These are phyloP conservation scores for Ophiostoma quercus DNA, from an alignment of 2,329 filamentous ascomycete genomes.

Conservation along the genomic window DNA sequence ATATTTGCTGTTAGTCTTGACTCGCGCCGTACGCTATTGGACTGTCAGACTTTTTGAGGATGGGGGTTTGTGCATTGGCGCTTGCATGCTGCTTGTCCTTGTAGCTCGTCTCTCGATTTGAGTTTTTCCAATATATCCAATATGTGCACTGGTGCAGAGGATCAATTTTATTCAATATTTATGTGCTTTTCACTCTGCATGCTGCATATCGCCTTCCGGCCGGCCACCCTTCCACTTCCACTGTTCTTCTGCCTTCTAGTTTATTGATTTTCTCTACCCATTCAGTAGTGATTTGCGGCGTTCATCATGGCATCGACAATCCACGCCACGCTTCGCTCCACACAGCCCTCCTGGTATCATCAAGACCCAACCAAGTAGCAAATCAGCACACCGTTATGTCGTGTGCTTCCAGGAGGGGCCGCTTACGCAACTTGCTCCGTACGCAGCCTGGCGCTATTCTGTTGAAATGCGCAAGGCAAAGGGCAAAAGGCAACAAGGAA, in stretches of 20 bases:
- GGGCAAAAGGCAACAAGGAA: too few relatives aligned
- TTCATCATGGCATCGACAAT: neutral
- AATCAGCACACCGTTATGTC: neutral
- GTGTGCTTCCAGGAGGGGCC: slow-evolving; percentile 13
- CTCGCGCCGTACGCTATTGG: slow-evolving; percentile 24
- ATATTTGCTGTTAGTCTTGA: slow-evolving; percentile 13
- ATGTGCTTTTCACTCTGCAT: neutral
- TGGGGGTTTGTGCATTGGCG: slow-evolving; percentile 15
- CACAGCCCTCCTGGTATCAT: neutral
- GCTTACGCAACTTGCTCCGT: slow-evolving; percentile 6
- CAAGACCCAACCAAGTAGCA: too few relatives aligned
- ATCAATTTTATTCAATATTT: neutral
- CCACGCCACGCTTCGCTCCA: neutral
- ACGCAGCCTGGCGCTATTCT: neutral
- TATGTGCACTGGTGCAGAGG: too few relatives aligned
- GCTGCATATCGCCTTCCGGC: neutral
- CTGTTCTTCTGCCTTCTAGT: neutral
- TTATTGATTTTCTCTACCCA: neutral
- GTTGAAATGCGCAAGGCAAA: too few relatives aligned
- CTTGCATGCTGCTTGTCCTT: neutral
- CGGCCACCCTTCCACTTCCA: neutral
- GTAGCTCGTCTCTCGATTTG: neutral
- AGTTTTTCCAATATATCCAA: neutral
- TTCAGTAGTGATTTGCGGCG: slow-evolving; percentile 7
- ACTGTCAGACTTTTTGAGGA: neutral